Evolutionary conservation across 306 rosid genomes (phyloP).

Genomic region (Biancaea sappan): DNA sequence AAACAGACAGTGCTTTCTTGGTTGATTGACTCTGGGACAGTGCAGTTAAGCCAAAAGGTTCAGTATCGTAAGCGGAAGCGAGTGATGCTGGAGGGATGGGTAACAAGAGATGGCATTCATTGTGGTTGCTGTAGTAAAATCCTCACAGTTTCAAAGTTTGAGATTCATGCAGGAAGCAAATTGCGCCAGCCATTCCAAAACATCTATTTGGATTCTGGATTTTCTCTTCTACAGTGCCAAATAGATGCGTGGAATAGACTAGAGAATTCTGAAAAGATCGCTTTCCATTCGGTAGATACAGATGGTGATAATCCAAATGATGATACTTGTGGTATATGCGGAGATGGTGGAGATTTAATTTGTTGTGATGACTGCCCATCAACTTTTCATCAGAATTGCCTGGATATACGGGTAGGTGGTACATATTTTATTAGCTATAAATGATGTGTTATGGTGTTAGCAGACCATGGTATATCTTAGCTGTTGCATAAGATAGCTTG

Average conservation of each 20-base stretch:
- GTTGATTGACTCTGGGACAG: slow-evolving; percentile 74
- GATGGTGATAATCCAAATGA: slow-evolving; percentile 88
- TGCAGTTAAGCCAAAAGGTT: slow-evolving; percentile 81
- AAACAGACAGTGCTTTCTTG: slow-evolving; percentile 82
- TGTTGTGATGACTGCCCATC: slow-evolving; percentile 94
- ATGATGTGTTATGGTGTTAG: not conserved
- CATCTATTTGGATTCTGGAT: slow-evolving; percentile 81
- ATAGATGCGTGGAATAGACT: slow-evolving; percentile 82
- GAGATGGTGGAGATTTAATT: slow-evolving; percentile 90
- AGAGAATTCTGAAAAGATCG: slow-evolving; percentile 49
- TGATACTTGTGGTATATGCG: slow-evolving; percentile 89
- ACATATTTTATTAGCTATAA: slow-evolving; percentile 15
- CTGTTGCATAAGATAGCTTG: not conserved
- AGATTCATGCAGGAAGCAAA: slow-evolving; percentile 89
- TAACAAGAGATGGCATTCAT: slow-evolving; percentile 88
- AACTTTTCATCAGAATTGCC: slow-evolving; percentile 85
- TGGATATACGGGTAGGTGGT: slow-evolving; percentile 59
- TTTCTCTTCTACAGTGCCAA: slow-evolving; percentile 86
- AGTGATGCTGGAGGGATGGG: slow-evolving; percentile 85
- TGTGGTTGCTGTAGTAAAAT: slow-evolving; percentile 92
- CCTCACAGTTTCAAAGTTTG: slow-evolving; percentile 81
- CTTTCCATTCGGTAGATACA: slow-evolving; percentile 60
- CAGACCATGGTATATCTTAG: no score
- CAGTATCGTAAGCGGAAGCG: slow-evolving; percentile 74
- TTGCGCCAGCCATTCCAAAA: slow-evolving; percentile 85